Percentiles rank a stretch among this genome's conserved stretches.
These are phyloP conservation scores for Calonectria leucothoes DNA, from an alignment of 2,329 filamentous ascomycete genomes.

Conservation along the genomic window DNA sequence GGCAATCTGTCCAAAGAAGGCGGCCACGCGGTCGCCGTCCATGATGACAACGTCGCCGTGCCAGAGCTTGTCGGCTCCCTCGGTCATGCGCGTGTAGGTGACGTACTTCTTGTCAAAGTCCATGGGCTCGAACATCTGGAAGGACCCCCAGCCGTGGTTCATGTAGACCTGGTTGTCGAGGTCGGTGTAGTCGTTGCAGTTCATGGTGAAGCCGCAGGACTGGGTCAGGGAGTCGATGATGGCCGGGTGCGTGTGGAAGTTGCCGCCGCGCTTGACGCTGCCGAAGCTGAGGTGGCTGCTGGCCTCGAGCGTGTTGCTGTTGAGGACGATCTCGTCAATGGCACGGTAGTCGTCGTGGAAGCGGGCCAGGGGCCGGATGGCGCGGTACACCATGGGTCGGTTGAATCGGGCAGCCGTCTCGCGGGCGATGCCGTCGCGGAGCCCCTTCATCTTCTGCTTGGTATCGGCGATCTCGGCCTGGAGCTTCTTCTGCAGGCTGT, in stretches of 20 bases:
- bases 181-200: slow-evolving; percentile 36
- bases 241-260: slow-evolving; percentile 35
- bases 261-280: slow-evolving; percentile 26
- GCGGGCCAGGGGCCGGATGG: slow-evolving; percentile 32
- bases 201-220: slow-evolving; percentile 38
- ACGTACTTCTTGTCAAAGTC: slow-evolving; percentile 36
- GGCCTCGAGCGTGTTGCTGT: slow-evolving; percentile 32
- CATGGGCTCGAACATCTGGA: slow-evolving; percentile 33
- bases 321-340: slow-evolving; percentile 34
- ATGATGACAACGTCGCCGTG: slow-evolving; percentile 66
- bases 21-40: slow-evolving; percentile 62
- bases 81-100: slow-evolving; percentile 33
- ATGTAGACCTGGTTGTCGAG: slow-evolving; percentile 34
- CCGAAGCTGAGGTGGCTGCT: slow-evolving; percentile 31
- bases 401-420: slow-evolving; percentile 33
- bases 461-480: not conserved
- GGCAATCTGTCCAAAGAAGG: slow-evolving; percentile 46
- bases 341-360: slow-evolving; percentile 38
- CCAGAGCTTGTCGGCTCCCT: slow-evolving; percentile 31
- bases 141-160: slow-evolving; percentile 35
- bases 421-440: slow-evolving; percentile 24
- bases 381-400: slow-evolving; percentile 35
- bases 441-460: slow-evolving; percentile 29
- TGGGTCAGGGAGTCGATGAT: slow-evolving; percentile 35
- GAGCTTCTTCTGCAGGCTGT: slow-evolving; percentile 13